These are phyloP conservation scores for Calonectria naviculata DNA, from an alignment of 2,329 filamentous ascomycete genomes.

Conservation along the genomic window DNA sequence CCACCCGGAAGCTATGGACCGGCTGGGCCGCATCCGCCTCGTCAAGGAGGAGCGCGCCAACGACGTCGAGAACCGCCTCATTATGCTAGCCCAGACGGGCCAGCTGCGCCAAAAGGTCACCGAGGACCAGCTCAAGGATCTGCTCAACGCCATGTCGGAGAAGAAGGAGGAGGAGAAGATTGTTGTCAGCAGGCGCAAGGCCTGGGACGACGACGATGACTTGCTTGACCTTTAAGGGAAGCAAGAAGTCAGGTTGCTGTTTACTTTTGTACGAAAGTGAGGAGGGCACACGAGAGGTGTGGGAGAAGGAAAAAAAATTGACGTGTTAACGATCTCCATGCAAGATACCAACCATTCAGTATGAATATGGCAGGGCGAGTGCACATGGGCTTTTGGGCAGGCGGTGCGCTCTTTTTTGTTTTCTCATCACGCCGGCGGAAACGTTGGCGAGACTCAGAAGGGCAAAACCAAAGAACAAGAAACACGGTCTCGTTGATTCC, in stretches of 20 bases:
- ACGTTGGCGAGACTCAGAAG: background rate
- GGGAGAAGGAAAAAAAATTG: background rate
- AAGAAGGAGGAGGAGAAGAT: conserved; percentile 85
- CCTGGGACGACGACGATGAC: conserved; percentile 86
- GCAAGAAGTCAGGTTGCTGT: background rate
- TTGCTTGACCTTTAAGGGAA: conserved; percentile 71
- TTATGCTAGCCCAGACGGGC: conserved; percentile 89
- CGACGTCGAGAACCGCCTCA: conserved; percentile 92
- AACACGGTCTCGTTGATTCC: background rate
- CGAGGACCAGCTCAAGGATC: conserved; percentile 92
- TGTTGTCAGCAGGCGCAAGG: conserved; percentile 85
- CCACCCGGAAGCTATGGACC: conserved; percentile 91
- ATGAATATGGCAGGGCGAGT: background rate
- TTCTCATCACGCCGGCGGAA: conserved; percentile 12
- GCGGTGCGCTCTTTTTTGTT: background rate
- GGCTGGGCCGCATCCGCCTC: conserved; percentile 91
- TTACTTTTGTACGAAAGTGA: no score
- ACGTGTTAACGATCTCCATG: conserved; percentile 6
- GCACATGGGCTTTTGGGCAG: conserved; percentile 5
- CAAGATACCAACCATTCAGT: conserved; percentile 17
- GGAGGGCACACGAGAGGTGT: background rate
- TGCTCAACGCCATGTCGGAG: conserved; percentile 87
- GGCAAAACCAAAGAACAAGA: background rate
- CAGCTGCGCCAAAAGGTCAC: conserved; percentile 90
- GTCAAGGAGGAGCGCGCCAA: conserved; percentile 92